These are phyloP conservation scores for Candida endomychidarum DNA, from an alignment of 805 yeast species.

Conservation along the genomic window DNA sequence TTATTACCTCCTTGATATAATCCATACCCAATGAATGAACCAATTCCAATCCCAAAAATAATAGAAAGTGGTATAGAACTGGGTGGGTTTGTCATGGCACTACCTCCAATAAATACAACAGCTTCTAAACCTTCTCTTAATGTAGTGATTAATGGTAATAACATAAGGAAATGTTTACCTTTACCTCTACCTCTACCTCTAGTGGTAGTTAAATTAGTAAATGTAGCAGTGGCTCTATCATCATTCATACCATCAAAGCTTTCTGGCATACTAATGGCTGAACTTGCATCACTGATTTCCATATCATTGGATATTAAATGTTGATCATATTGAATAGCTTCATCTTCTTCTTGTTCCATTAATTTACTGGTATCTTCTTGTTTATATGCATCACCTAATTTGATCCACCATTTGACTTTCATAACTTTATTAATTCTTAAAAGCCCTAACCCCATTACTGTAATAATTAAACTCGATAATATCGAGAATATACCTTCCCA, in stretches of 20 bases:
- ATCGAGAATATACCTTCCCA: conserved; percentile 88
- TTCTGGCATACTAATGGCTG: conserved; percentile 1
- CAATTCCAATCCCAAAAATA: conserved; percentile 55
- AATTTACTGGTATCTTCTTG: conserved; percentile 6
- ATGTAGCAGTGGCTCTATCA: neutral
- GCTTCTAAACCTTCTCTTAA: conserved; percentile 91
- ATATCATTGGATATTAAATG: neutral
- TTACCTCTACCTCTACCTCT: conserved; percentile 3
- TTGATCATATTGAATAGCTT: neutral
- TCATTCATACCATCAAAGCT: neutral
- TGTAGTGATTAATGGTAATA: conserved; percentile 50
- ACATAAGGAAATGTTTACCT: conserved; percentile 29
- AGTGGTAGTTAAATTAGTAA: neutral
- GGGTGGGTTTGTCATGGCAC: conserved; percentile 42
- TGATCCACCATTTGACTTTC: conserved; percentile 73
- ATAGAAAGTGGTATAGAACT: conserved; percentile 57
- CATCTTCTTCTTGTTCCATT: conserved; percentile 5
- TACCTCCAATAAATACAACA: conserved; percentile 87
- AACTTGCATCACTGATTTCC: conserved; percentile 1
- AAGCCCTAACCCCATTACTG: conserved; percentile 84
- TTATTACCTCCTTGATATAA: conserved; percentile 43
- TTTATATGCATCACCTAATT: conserved; percentile 41
- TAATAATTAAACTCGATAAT: conserved; percentile 73
- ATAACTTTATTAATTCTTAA: conserved; percentile 72
- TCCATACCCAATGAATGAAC: conserved; percentile 50